phyloP scores from a whole-genome alignment of 1,284 basidiomycete species.

The Trichosporon coremiiforme region DNA sequence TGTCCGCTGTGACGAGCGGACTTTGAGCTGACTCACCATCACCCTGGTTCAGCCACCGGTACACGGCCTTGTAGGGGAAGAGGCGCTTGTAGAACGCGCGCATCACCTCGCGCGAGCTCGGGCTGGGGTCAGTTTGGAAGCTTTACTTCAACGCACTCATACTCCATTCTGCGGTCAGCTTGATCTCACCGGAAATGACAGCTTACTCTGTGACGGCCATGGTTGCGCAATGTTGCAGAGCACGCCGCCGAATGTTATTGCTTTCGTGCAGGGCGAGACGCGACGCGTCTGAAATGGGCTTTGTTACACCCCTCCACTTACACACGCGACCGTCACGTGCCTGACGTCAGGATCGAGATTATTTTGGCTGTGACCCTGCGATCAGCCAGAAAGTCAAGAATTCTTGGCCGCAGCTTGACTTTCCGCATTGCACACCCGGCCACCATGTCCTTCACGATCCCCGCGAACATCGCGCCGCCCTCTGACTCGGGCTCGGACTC shows the following conservation, averaged over 20 bases:
- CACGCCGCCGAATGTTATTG: conserved; percentile 7
- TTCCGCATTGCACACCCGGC: background rate
- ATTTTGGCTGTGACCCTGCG: conserved; percentile 19
- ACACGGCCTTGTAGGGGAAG: conserved; percentile 93
- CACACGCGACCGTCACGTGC: conserved; percentile 4
- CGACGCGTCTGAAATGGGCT: conserved; percentile 18
- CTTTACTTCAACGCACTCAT: conserved; percentile 24
- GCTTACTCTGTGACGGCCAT: conserved; percentile 22
- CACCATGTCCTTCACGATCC: conserved; percentile 31
- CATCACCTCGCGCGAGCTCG: conserved; percentile 70
- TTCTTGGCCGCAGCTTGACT: background rate
- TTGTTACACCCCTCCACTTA: conserved; percentile 15
- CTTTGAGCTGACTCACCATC: conserved; percentile 57
- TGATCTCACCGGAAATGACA: no score
- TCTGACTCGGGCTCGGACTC: conserved; percentile 33
- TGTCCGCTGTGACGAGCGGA: no score
- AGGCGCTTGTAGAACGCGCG: conserved; percentile 85
- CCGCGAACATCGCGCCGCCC: conserved; percentile 27
- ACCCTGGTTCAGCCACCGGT: conserved; percentile 92
- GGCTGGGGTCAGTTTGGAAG: conserved; percentile 37
- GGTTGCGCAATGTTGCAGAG: background rate
- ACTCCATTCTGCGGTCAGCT: conserved; percentile 29
- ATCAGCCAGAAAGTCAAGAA: conserved; percentile 13
- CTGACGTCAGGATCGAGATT: conserved; percentile 9
- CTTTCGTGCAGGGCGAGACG: background rate